Base-by-base conservation (phyloP, 192 early-diverging fungal species). In the Rhizoclosmatium sp. region DNA sequence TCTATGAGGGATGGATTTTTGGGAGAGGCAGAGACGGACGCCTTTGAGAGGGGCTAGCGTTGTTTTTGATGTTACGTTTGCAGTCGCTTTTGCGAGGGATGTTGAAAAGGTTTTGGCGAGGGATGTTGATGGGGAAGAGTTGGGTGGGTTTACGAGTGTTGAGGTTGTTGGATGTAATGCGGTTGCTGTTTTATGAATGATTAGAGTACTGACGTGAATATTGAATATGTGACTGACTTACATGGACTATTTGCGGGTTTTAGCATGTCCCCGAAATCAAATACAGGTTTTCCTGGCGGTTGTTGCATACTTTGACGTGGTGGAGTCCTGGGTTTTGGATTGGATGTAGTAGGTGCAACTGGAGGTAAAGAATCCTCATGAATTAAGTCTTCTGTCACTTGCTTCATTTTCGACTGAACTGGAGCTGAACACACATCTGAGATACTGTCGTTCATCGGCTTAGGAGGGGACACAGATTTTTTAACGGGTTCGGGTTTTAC, bases 1-100 rank as follows among this genome's bases (percentile, higher is more conserved):
- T 47, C 80, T 31, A 31, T 31, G 31, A 31, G 78, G 39, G 46
- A 59, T 72, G 69, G n/a, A 19, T 19, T 46, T 46, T 78, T 39
- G 9, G 51, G 21, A 41, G 49, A 85, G 12, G 59, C 76, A 79
- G 3, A 85, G 48, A 1, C 71, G 56, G 2, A 84, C 82, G 14
- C 73, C 77, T 2, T 81, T 9, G 23, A 84, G 73, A 1, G 51
- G 23, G 14, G 45, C n/a, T 10, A 9, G 21, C 21, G 62, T 42
- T 16, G 21, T 54, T 23, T 16, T 65, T 65, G 62, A 23, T 65
- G 21, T 16, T 41, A 44, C 7, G 45, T 40, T 46, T 23, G 42
- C 47, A 48, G 66, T 21, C 9, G 66, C 10, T 40, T 40, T 48
- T 59, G 70, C 62, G 46, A n/a, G 31, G 31, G 31, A 31, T 31